Base-by-base conservation (phyloP, 2,329 filamentous ascomycete species). In the Cladosporium sp. region DNA sequence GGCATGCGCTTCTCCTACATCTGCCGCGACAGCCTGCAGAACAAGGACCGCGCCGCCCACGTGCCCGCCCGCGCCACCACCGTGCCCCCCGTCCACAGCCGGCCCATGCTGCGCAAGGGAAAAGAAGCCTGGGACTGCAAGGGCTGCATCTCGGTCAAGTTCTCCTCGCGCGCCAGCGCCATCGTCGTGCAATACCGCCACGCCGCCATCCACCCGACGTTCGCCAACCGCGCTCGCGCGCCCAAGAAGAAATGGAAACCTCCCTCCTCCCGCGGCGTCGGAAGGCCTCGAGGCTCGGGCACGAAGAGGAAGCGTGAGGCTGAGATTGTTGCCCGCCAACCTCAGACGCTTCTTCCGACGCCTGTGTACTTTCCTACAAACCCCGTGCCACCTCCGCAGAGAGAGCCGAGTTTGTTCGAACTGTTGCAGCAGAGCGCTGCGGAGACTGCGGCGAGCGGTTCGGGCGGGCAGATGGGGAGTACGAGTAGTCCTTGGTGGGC, bases 1-100 rank as follows among this genome's bases (percentile, higher is more conserved):
- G 71, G 73, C 42, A 69, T 67, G 54, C 67, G 72, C 53, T 75
- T 72, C 62, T 72, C 69, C 25, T 75, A 74, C 62, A 73, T 73
- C 54, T 76, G 72, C 61, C 73, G 74, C 57, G 72, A 76, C 62
- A 73, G 70, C 57, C 64, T 75, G 59, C 69, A 74, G 59, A 76
- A 76, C 59, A 76, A 75, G 56, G 72, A 75, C 57, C 66, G 72
- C 40, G 71, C 71, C 38, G 72, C 72, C 7, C 75, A 76, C 52
- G 63, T 59, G 13, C 64, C 61, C 43, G 55, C 57, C 12, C 55
- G 62, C 15, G 59, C 59, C 7, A 51, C 57, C 42, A 63, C 63
- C 42, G 58, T 60, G 38, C 53, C 50, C 2, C 52, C 42, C 4
- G 42, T 27, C 6, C 25, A 32, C 13, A 9, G 5, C 22, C 9